These are phyloP conservation scores for Colletotrichum camelliae DNA, from an alignment of 2,329 filamentous ascomycete genomes.

Conservation along the genomic window DNA sequence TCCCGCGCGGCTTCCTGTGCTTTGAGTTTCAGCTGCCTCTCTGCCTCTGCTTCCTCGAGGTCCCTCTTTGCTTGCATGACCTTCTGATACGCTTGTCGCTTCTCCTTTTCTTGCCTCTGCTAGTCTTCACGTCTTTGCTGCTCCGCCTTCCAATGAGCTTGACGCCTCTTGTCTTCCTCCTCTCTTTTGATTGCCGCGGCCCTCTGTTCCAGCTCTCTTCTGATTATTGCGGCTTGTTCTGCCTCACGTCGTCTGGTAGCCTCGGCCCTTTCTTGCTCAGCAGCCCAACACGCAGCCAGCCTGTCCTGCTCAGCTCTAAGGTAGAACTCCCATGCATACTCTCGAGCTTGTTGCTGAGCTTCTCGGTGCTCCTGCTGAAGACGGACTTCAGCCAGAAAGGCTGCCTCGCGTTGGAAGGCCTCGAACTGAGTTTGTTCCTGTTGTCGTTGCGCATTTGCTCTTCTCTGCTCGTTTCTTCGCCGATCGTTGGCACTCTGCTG, in stretches of 20 bases:
- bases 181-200: too few species aligned
- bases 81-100: neutral
- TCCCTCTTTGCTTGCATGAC: fast-evolving
- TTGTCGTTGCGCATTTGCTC: fast-evolving
- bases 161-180: neutral
- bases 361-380: too few species aligned
- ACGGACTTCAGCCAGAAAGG: too few species aligned
- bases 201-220: too few species aligned
- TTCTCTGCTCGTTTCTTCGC: fast-evolving
- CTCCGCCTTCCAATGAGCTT: neutral
- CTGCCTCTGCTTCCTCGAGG: fast-evolving
- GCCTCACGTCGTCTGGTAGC: too few species aligned
- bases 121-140: neutral
- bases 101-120: neutral
- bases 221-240: too few species aligned
- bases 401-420: too few species aligned
- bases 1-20: neutral
- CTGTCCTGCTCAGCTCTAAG: too few species aligned
- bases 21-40: neutral
- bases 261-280: too few species aligned
- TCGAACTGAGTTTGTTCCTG: neutral
- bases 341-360: too few species aligned
- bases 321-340: too few species aligned
- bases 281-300: too few species aligned
- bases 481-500: neutral